These are phyloP conservation scores for Penicillium ochrochloron DNA, from an alignment of 495 filamentous ascomycete species.

Conservation along the genomic window DNA sequence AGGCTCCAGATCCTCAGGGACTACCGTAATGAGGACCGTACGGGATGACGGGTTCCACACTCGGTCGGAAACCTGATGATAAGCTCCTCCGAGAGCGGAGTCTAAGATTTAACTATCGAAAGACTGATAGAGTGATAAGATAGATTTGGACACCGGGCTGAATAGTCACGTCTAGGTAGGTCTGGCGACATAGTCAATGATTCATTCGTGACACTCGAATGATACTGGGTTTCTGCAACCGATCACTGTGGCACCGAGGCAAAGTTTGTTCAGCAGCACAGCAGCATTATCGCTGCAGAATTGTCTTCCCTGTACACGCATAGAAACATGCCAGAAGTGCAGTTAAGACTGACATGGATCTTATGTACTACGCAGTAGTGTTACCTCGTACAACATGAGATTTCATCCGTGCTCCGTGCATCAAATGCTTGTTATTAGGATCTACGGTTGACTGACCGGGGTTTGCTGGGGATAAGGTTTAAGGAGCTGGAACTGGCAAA, in stretches of 20 bases:
- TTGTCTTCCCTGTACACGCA: neutral
- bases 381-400: neutral
- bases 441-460: constrained; percentile 6
- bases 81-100: constrained; percentile 19
- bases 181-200: neutral
- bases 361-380: neutral
- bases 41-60: neutral
- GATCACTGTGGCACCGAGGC: neutral
- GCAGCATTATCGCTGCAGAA: neutral
- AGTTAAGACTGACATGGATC: constrained; percentile 4
- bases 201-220: neutral
- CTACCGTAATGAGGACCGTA: neutral
- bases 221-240: neutral
- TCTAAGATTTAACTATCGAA: neutral
- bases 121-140: constrained; percentile 7
- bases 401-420: neutral
- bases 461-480: constrained; percentile 3
- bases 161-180: neutral
- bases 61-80: constrained; percentile 15
- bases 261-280: neutral
- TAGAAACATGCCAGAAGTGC: constrained; percentile 6
- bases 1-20: neutral
- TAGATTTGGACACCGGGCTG: constrained; percentile 8
- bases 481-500: constrained; percentile 1
- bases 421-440: constrained; percentile 1